Evolutionary conservation across 371 early-diverging fungal species (phyloP).

Genomic region (Paraphysoderma sedebokerense): DNA sequence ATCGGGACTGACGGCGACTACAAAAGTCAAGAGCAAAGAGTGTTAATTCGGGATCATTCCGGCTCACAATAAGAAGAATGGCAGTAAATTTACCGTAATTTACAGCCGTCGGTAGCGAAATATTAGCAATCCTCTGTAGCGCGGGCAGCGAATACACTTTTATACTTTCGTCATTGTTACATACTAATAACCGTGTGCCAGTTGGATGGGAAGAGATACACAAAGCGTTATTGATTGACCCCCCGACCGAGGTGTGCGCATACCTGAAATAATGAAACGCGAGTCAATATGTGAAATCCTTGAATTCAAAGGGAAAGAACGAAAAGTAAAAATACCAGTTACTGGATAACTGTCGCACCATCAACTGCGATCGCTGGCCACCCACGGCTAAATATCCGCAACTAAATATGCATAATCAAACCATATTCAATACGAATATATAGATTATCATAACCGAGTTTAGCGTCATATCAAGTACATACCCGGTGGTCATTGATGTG

Average conservation of each 20-base stretch:
- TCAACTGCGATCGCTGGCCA: slow-evolving; percentile 73
- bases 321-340: slow-evolving; percentile 48
- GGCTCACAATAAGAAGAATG: background rate
- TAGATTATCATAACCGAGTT: background rate
- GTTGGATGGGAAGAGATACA: slow-evolving; percentile 48
- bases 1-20: slow-evolving; percentile 65
- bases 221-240: slow-evolving; percentile 81
- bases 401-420: background rate
- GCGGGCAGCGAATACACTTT: slow-evolving; percentile 62
- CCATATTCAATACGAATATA: slow-evolving; percentile 1
- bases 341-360: slow-evolving; percentile 48
- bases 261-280: slow-evolving; percentile 21
- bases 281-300: background rate
- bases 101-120: slow-evolving; percentile 67
- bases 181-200: slow-evolving; percentile 50
- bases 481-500: slow-evolving; percentile 58
- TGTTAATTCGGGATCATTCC: background rate
- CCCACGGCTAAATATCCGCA: slow-evolving; percentile 72
- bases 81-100: slow-evolving; percentile 38
- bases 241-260: slow-evolving; percentile 54
- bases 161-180: slow-evolving; percentile 88
- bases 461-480: background rate
- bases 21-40: slow-evolving; percentile 9
- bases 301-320: no score
- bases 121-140: slow-evolving; percentile 39